Evolutionary conservation across 2,329 filamentous ascomycete genomes (phyloP).

Genomic region (Cyphellophora attinorum): DNA sequence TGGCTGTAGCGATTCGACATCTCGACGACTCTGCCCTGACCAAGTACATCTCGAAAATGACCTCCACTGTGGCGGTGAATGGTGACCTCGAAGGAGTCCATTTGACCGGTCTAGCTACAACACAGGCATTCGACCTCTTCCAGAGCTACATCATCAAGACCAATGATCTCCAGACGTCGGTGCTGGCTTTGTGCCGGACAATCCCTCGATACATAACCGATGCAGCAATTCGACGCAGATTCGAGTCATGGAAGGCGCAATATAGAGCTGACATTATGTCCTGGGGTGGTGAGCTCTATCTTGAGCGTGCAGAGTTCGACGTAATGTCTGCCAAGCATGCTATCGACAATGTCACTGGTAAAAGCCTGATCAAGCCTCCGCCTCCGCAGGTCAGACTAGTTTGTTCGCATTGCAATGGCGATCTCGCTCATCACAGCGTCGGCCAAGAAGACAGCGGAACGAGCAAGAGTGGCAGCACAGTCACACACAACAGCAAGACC

Average conservation of each 20-base stretch:
- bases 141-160: constrained; percentile 51
- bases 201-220: constrained; percentile 51
- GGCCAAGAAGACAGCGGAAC: constrained; percentile 22
- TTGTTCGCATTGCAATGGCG: constrained; percentile 51
- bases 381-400: constrained; percentile 47
- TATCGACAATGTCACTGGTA: constrained; percentile 37
- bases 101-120: constrained; percentile 50
- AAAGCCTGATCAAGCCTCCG: constrained; percentile 38
- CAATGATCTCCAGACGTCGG: constrained; percentile 53
- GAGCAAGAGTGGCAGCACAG: background rate
- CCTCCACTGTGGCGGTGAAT: constrained; percentile 38
- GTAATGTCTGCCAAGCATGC: constrained; percentile 47
- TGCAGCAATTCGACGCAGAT: constrained; percentile 40
- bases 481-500: constrained; percentile 19
- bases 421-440: constrained; percentile 39
- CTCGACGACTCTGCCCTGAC: constrained; percentile 35
- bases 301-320: constrained; percentile 49
- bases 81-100: constrained; percentile 54
- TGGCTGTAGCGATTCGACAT: constrained; percentile 51
- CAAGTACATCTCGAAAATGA: constrained; percentile 46
- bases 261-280: constrained; percentile 53
- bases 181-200: constrained; percentile 42
- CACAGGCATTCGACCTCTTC: constrained; percentile 48
- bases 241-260: constrained; percentile 50
- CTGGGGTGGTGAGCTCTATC: constrained; percentile 30